Percentiles rank a stretch among this genome's conserved stretches.
Evolutionary conservation across 2,329 filamentous ascomycete species (phyloP).

Genomic region (Paecilomyces formosus): DNA sequence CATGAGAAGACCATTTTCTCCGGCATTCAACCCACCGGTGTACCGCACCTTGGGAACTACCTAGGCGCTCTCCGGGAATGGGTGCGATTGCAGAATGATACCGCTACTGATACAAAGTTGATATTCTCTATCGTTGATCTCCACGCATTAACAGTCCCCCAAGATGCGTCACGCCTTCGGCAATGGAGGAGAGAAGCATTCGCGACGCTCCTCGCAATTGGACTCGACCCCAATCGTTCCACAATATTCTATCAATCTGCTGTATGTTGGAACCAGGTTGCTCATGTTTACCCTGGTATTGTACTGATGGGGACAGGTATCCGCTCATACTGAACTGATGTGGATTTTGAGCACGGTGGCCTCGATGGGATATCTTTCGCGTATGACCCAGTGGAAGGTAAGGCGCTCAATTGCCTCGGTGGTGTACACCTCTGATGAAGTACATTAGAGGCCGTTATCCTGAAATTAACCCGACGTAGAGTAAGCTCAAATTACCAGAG

Average conservation of each 20-base stretch:
- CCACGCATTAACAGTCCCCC: constrained; percentile 79
- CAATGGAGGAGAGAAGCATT: constrained; percentile 65
- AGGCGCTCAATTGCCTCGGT: constrained; percentile 4
- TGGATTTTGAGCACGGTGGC: constrained; percentile 93
- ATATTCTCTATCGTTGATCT: constrained; percentile 88
- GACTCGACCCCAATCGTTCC: constrained; percentile 68
- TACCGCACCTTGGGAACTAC: constrained; percentile 94
- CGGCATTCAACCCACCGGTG: constrained; percentile 90
- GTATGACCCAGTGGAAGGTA: constrained; percentile 99
- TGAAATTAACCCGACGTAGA: constrained; percentile 40
- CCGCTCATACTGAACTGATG: constrained; percentile 82
- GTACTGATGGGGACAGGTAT: constrained; percentile 44
- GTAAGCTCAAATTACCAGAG: constrained; percentile 61
- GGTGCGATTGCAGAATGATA: constrained; percentile 67
- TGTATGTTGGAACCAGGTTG: constrained; percentile 40
- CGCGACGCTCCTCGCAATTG: constrained; percentile 74
- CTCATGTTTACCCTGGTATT: not conserved
- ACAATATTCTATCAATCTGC: constrained; percentile 77
- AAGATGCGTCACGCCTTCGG: constrained; percentile 55
- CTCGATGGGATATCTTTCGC: constrained; percentile 83
- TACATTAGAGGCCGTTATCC: not conserved
- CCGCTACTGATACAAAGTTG: constrained; percentile 51
- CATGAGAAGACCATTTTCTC: constrained; percentile 65
- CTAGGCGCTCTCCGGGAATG: constrained; percentile 82
- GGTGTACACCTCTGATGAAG: not conserved